Percentiles rank a stretch among this genome's conserved stretches.
Conservation (phyloP, 2,329 filamentous ascomycete species). For the Ascochyta koolunga region DNA sequence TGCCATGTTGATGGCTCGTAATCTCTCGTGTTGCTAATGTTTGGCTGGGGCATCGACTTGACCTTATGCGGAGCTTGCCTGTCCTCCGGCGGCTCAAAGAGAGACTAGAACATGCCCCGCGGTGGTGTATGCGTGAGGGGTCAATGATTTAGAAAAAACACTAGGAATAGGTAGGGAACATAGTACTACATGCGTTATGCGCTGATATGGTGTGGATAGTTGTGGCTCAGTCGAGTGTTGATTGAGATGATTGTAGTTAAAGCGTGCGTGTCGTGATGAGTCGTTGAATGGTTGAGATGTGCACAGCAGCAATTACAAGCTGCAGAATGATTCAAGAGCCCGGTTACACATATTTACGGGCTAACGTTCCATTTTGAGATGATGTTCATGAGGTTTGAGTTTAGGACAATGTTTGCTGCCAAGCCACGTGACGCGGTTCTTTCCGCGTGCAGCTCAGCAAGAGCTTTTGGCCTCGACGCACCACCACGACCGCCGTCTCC, state of each 20-base stretch:
- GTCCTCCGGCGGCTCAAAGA: conserved; percentile 31
- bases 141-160: not conserved
- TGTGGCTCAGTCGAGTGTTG: too few species aligned
- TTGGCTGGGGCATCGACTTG: not conserved
- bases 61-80: not conserved
- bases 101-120: conserved; percentile 18
- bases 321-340: too few species aligned
- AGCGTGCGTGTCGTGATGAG: too few species aligned
- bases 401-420: conserved; percentile 13
- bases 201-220: not conserved
- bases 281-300: too few species aligned
- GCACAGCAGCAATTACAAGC: too few species aligned
- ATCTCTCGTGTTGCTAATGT: not conserved
- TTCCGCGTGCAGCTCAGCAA: conserved; percentile 28
- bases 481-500: conserved; percentile 30
- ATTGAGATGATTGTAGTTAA: too few species aligned
- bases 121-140: conserved; percentile 6
- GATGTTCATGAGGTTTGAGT: too few species aligned
- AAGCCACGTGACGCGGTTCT: conserved; percentile 35
- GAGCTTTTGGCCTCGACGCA: conserved; percentile 39
- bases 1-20: conserved; percentile 25
- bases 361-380: not conserved
- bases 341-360: too few species aligned
- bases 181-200: not conserved
- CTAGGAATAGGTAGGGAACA: not conserved